Conservation (phyloP, 2,329 filamentous ascomycete species). For the Pseudopithomyces chartarum region DNA sequence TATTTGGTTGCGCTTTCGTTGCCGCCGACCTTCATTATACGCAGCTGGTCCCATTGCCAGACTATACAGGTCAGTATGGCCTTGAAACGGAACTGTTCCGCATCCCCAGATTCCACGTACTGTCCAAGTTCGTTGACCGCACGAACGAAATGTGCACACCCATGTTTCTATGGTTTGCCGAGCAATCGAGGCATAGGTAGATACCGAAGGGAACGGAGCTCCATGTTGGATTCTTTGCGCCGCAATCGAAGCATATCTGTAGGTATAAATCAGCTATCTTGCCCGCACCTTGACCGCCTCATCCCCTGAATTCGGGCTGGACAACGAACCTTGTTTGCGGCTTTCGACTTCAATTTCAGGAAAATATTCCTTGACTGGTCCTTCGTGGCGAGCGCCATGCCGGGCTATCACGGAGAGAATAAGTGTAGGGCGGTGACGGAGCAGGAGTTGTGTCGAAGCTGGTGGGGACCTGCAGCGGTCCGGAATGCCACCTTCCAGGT, state of each 20-base stretch:
- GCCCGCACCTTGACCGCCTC: conserved; percentile 18
- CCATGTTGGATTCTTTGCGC: conserved; percentile 97
- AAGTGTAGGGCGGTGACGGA: background rate
- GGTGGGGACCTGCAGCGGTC: conserved; percentile 10
- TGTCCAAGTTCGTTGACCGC: conserved; percentile 95
- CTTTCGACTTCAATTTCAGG: conserved; percentile 93
- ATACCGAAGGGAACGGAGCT: conserved; percentile 96
- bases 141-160: conserved; percentile 99
- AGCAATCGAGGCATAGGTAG: conserved; percentile 97
- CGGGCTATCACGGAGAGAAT: conserved; percentile 9
- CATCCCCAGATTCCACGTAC: conserved; percentile 60
- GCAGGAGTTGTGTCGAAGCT: conserved; percentile 2
- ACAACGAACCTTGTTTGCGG: conserved; percentile 82
- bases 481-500: conserved; percentile 14
- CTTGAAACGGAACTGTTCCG: conserved; percentile 54
- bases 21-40: conserved; percentile 96
- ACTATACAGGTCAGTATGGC: conserved; percentile 44
- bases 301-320: conserved; percentile 2
- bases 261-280: conserved; percentile 27
- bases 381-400: conserved; percentile 77
- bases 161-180: conserved; percentile 93
- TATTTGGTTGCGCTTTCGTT: conserved; percentile 98
- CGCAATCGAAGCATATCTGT: conserved; percentile 97
- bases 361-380: conserved; percentile 96
- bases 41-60: conserved; percentile 99